These are phyloP conservation scores for Nepenthes mirabilis DNA, from an alignment of 148 eudicot species.

Conservation along the genomic window DNA sequence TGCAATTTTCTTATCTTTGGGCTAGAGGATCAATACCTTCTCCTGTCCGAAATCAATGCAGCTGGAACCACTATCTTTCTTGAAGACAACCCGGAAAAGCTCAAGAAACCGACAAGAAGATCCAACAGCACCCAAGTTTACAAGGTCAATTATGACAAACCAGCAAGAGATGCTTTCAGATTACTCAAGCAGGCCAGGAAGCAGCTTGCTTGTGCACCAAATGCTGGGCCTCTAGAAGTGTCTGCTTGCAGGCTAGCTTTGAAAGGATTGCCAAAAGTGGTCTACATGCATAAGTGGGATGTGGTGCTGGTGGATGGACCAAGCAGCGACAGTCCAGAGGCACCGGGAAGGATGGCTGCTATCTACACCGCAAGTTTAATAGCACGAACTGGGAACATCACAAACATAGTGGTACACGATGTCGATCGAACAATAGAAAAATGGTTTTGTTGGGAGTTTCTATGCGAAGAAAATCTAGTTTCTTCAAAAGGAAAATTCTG, in stretches of 20 bases:
- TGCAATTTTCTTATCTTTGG: conserved; percentile 89
- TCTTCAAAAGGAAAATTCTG: conserved; percentile 84
- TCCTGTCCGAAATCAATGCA: conserved; percentile 36
- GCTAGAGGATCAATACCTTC: conserved; percentile 37
- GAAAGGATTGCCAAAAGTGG: conserved; percentile 41
- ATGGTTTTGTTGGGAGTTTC: conserved; percentile 93
- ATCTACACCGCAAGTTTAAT: conserved; percentile 69
- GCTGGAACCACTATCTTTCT: conserved; percentile 59
- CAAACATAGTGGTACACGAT: conserved; percentile 76
- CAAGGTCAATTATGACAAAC: conserved; percentile 30
- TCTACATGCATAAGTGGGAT: conserved; percentile 60
- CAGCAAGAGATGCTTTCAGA: conserved; percentile 71
- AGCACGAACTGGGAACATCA: conserved; percentile 50
- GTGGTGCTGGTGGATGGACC: conserved; percentile 87
- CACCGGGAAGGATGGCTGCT: conserved; percentile 77
- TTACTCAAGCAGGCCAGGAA: conserved; percentile 53
- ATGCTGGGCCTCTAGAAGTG: conserved; percentile 11
- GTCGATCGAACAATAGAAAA: conserved; percentile 65
- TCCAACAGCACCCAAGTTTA: conserved; percentile 31
- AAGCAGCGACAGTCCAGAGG: conserved; percentile 39
- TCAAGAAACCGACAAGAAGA: conserved; percentile 7
- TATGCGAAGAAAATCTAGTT: conserved; percentile 72
- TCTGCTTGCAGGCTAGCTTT: conserved; percentile 55
- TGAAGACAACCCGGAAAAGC: conserved; percentile 32
- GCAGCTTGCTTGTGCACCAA: conserved; percentile 27